Evolutionary conservation across 2,329 filamentous ascomycete genomes (phyloP), one percentile per base, ranked within the genome.

Genomic region (Hypoxylon sp.): DNA sequence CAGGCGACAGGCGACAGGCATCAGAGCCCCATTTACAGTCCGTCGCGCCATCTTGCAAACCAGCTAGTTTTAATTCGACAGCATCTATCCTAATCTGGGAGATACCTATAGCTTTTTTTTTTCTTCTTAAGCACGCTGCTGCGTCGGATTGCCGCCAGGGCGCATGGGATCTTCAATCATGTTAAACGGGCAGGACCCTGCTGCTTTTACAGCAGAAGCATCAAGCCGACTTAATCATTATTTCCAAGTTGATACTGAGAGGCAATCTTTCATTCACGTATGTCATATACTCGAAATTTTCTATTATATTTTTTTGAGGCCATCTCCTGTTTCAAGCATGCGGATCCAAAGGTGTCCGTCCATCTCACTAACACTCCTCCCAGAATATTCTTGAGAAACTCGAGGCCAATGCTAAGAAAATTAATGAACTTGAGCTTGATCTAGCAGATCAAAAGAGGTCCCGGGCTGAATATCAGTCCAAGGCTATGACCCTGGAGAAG

Each of bases 241-340:
- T 73, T 71, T 70, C 61, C 68, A 72, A 49, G 35, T 76, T 48
- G 76, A 77, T 71, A 71, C 10, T 42, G 74, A 77, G 51, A 74
- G 76, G 56, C 70, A 76, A 58, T 58, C 33, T 33, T 73, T 77
- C 68, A 75, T 77, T 54, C 75, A 74, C 63, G 76, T 77, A 73
- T 61, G 74, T 68, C 40, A 49, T 20, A 42, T 59, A 11, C 48
- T 14, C 20, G 31, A 22, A 40, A 50, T 11, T 6, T 20, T 49
- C 8, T 56, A 33, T 25, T 31, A 31, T 44, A 13, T 58, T 37
- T 13, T 20, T 27, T 50, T 25, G 25, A 5, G 25, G 44, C 31
- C 46, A 22, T 40, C 30, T 40, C 20, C 49, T 54, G 14, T 20
- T 20, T 17, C 31, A 20, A 27, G 17, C 31, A 25, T 46, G 25